Conservation (phyloP, 1,284 basidiomycete species). For the Chondrostereum purpureum region DNA sequence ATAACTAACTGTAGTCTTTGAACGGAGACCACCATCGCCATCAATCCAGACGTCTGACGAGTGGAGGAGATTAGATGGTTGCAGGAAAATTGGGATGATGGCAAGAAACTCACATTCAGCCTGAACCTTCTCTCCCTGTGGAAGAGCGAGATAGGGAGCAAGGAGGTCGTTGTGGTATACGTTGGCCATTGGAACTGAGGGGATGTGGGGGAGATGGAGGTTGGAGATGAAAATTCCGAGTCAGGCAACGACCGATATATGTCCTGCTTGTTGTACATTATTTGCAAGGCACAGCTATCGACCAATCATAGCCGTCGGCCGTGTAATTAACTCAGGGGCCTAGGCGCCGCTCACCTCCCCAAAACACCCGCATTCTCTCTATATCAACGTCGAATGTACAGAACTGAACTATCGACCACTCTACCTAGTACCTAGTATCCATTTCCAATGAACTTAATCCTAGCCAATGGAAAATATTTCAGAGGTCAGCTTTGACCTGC, state of each 20-base stretch:
- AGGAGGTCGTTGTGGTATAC: slow-evolving; percentile 43
- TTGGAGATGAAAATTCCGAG: slow-evolving; percentile 10
- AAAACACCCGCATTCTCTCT: too few species aligned
- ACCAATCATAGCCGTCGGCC: background rate
- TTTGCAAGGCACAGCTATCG: background rate
- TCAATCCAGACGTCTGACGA: slow-evolving; percentile 90
- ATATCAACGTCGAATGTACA: too few species aligned
- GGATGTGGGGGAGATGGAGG: slow-evolving; percentile 61
- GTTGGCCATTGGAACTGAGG: background rate
- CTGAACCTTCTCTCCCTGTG: slow-evolving; percentile 84
- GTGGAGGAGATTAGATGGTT: slow-evolving; percentile 17
- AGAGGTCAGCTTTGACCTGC: too few species aligned
- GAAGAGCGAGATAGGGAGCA: slow-evolving; percentile 78
- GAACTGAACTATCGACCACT: too few species aligned
- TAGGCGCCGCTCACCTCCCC: too few species aligned
- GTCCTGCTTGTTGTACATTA: background rate
- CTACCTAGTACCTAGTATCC: too few species aligned
- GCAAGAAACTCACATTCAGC: slow-evolving; percentile 72
- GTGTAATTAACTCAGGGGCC: too few species aligned
- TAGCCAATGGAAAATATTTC: too few species aligned
- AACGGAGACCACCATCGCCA: slow-evolving; percentile 86
- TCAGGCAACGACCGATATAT: background rate
- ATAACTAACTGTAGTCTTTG: slow-evolving; percentile 78
- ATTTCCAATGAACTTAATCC: too few species aligned
- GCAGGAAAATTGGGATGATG: slow-evolving; percentile 9